phyloP scores from a whole-genome alignment of 2,329 filamentous ascomycete genomes.

The Xylaria sp. region DNA sequence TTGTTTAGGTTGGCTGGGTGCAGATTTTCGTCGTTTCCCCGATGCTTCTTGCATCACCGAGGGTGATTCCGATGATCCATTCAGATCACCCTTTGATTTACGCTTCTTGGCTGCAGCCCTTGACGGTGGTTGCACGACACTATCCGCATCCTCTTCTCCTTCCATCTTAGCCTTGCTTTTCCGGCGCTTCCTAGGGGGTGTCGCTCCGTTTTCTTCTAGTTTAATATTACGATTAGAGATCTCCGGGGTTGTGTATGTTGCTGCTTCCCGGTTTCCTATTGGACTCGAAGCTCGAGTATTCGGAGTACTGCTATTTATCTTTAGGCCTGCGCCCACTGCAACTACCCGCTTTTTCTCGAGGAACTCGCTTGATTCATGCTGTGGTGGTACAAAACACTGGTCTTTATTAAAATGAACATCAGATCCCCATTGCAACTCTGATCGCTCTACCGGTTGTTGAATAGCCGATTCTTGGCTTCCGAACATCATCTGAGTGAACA shows the following conservation, averaged over 20 bases:
- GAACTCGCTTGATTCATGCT: constrained; percentile 67
- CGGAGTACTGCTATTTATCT: constrained; percentile 66
- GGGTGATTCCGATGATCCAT: constrained; percentile 46
- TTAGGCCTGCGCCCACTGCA: constrained; percentile 65
- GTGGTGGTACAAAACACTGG: constrained; percentile 69
- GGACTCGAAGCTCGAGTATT: constrained; percentile 71
- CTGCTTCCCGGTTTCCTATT: constrained; percentile 46
- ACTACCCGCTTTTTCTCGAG: constrained; percentile 66
- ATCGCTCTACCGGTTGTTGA: constrained; percentile 51
- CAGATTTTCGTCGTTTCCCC: constrained; percentile 64
- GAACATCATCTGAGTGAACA: constrained; percentile 58
- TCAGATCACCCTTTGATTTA: constrained; percentile 60
- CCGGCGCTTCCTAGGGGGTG: constrained; percentile 62
- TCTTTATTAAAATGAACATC: constrained; percentile 70
- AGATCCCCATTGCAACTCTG: constrained; percentile 72
- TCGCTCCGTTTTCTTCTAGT: constrained; percentile 53
- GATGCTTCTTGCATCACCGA: constrained; percentile 52
- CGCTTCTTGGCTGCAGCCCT: constrained; percentile 56
- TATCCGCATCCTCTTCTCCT: constrained; percentile 57
- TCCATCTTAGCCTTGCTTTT: constrained; percentile 66
- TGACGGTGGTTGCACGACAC: constrained; percentile 46
- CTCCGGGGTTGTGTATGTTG: constrained; percentile 41
- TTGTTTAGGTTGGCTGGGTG: constrained; percentile 61
- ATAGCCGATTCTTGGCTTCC: constrained; percentile 41
- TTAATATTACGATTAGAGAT: constrained; percentile 45